A percentile compares a stretch with the other conserved stretches of the same genome.
phyloP scores from a whole-genome alignment of 2,329 filamentous ascomycete species.

The Zalaria sp. region DNA sequence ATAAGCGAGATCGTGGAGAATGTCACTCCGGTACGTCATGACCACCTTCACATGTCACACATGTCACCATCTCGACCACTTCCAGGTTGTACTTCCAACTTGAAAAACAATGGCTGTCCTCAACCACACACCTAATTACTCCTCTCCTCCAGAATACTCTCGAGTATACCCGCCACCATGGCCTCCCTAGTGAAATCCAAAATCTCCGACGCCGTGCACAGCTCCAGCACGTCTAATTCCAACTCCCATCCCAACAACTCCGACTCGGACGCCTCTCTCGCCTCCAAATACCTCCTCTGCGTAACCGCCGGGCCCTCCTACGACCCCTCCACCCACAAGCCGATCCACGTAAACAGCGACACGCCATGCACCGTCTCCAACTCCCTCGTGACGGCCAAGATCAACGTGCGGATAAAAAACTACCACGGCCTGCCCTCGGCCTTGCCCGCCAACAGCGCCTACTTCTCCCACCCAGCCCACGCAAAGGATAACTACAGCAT shows the following conservation, averaged over 20 bases:
- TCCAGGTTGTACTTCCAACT: too few relatives aligned
- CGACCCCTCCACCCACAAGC: conserved; percentile 50
- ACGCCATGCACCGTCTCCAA: conserved; percentile 47
- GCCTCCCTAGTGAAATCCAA: conserved; percentile 11
- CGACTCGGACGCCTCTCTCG: conserved; percentile 18
- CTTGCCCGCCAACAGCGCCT: conserved; percentile 52
- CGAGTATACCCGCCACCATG: conserved; percentile 5
- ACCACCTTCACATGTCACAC: too few relatives aligned
- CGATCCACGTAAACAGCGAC: conserved; percentile 60
- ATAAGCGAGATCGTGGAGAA: too few relatives aligned
- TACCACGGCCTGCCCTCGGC: conserved; percentile 49
- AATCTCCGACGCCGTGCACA: conserved; percentile 2
- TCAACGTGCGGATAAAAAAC: conserved; percentile 63
- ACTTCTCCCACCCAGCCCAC: conserved; percentile 63
- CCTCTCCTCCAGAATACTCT: too few relatives aligned
- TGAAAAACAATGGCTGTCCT: too few relatives aligned
- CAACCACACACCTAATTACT: too few relatives aligned
- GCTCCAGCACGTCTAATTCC: conserved; percentile 3
- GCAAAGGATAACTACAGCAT: conserved; percentile 72
- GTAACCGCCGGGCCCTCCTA: conserved; percentile 73
- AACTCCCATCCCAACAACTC: conserved; percentile 3
- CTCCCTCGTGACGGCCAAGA: conserved; percentile 48
- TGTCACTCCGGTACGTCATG: too few relatives aligned
- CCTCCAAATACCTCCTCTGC: conserved; percentile 56
- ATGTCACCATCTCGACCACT: too few relatives aligned